Percentiles rank a stretch among this genome's conserved stretches.
phyloP scores from a whole-genome alignment of 2,329 filamentous ascomycete genomes.

The Epichloe sibirici region DNA sequence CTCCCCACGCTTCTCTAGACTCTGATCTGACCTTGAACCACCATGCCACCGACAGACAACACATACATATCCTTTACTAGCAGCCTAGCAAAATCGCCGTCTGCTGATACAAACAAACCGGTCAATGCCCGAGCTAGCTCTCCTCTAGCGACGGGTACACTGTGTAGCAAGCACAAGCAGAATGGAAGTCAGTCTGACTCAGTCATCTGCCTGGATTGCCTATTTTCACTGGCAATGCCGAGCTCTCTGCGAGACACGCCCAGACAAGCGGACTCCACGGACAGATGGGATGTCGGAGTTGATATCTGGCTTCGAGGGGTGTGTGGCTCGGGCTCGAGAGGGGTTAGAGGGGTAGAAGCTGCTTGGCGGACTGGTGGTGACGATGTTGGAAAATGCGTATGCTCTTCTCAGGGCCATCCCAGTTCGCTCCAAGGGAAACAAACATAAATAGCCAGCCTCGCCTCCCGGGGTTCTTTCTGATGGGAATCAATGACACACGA shows the following conservation, averaged over 20 bases:
- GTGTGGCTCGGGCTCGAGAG: background rate
- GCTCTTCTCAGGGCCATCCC: background rate
- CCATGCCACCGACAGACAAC: background rate
- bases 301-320: background rate
- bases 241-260: slow-evolving; percentile 6
- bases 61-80: background rate
- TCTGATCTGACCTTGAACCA: background rate
- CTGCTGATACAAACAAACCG: background rate
- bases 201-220: background rate
- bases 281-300: background rate
- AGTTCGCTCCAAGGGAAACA: background rate
- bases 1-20: background rate
- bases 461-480: background rate
- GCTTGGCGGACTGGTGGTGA: background rate
- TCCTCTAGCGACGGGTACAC: background rate
- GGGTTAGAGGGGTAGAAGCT: background rate
- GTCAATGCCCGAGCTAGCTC: background rate
- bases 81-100: background rate
- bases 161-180: background rate
- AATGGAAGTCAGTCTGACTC: background rate
- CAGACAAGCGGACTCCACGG: slow-evolving; percentile 1
- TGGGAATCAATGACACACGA: background rate
- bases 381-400: background rate
- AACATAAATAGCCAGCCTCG: slow-evolving; percentile 4
- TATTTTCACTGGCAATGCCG: slow-evolving; percentile 1